These are phyloP conservation scores for Oxyria digyna DNA, from an alignment of 148 eudicot genomes.

Conservation along the genomic window DNA sequence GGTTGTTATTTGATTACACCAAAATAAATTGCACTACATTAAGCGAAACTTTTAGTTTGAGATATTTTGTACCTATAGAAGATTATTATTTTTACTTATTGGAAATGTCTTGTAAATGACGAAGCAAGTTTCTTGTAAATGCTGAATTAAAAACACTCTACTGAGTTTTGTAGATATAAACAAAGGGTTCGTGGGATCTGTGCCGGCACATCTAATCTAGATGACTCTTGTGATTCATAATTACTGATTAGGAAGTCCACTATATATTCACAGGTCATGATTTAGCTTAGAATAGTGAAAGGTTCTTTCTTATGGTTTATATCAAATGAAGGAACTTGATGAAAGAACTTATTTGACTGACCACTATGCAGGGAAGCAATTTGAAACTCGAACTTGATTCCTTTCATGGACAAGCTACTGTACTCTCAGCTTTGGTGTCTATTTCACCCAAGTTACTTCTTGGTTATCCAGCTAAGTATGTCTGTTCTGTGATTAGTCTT, in stretches of 20 bases:
- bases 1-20: no score
- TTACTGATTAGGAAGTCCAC: background rate
- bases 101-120: background rate
- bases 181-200: background rate
- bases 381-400: slow-evolving; percentile 68
- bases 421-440: slow-evolving; percentile 81
- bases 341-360: slow-evolving; percentile 3
- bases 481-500: slow-evolving; percentile 3
- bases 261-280: background rate
- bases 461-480: slow-evolving; percentile 92
- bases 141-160: background rate
- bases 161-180: background rate
- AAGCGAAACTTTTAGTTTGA: no score
- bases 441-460: slow-evolving; percentile 76
- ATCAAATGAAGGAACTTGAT: background rate
- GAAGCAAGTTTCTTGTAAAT: background rate
- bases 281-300: background rate
- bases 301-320: background rate
- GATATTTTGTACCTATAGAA: no score
- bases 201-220: background rate
- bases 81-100: no score
- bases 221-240: background rate
- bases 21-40: no score
- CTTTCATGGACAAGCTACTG: slow-evolving; percentile 81
- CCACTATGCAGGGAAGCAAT: slow-evolving; percentile 53